Evolutionary conservation across 495 filamentous ascomycete genomes (phyloP).

Genomic region (Sordaria brevicollis): DNA sequence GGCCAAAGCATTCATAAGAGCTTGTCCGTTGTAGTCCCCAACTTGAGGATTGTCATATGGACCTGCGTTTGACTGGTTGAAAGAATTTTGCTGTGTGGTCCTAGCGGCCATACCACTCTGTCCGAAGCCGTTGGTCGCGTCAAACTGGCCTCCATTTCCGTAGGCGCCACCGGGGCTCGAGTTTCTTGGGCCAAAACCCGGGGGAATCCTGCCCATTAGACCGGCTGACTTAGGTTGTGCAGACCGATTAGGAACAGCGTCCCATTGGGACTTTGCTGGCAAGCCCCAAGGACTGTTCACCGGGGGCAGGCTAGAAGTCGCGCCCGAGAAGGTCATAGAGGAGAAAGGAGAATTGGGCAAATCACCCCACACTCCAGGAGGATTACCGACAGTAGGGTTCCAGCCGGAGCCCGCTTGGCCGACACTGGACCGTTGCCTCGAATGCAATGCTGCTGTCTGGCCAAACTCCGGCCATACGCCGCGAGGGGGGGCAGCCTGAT

Average conservation of each 20-base stretch:
- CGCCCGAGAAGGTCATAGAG: conserved; percentile 9
- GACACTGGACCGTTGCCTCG: neutral
- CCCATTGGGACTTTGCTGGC: conserved; percentile 1
- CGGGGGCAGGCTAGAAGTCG: conserved; percentile 14
- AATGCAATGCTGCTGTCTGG: neutral
- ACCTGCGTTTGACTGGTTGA: neutral
- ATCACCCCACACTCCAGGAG: neutral
- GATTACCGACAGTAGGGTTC: neutral
- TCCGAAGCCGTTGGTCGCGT: neutral
- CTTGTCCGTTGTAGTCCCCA: conserved; percentile 3
- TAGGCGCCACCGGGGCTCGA: neutral
- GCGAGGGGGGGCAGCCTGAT: neutral
- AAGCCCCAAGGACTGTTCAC: conserved; percentile 23
- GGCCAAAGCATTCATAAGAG: conserved; percentile 6
- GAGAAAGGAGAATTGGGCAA: conserved; percentile 12
- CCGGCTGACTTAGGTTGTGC: neutral
- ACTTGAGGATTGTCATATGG: neutral
- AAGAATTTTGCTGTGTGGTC: neutral
- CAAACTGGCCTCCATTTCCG: neutral
- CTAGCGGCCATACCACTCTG: neutral
- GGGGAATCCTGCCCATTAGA: neutral
- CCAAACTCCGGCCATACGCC: conserved; percentile 5
- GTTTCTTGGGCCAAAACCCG: neutral
- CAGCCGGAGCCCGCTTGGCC: conserved; percentile 3
- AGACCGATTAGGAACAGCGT: neutral